Evolutionary conservation across 306 rosid species (phyloP).

Genomic region (Lithocarpus polystachyus): DNA sequence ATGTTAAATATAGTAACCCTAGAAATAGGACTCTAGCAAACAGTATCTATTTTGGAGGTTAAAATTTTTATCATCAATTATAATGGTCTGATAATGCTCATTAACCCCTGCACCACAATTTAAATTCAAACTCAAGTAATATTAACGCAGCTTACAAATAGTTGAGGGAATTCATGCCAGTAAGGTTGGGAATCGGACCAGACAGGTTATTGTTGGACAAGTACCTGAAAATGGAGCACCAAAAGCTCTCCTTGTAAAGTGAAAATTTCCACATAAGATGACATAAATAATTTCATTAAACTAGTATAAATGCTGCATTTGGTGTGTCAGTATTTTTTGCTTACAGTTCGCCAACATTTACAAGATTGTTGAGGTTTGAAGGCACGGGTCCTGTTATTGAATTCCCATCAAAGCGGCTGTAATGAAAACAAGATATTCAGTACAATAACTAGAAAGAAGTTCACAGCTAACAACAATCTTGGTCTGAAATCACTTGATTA

Average conservation of each 20-base stretch:
- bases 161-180: constrained; percentile 37
- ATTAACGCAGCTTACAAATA: constrained; percentile 40
- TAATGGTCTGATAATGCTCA: background rate
- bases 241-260: background rate
- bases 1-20: background rate
- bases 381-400: constrained; percentile 43
- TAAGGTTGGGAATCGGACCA: constrained; percentile 53
- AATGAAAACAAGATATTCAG: constrained; percentile 11
- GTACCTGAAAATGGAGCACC: constrained; percentile 33
- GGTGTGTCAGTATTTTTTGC: constrained; percentile 21
- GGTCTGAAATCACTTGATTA: constrained; percentile 9
- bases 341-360: constrained; percentile 39
- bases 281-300: background rate
- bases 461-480: background rate
- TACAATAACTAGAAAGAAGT: background rate
- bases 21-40: background rate
- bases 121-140: background rate
- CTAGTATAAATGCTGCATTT: background rate
- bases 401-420: constrained; percentile 61
- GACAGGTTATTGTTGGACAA: constrained; percentile 59
- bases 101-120: background rate
- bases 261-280: background rate
- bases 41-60: background rate
- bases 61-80: background rate
- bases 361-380: constrained; percentile 41